Conservation (phyloP, 2,329 filamentous ascomycete genomes). For the Penicillium sp. region DNA sequence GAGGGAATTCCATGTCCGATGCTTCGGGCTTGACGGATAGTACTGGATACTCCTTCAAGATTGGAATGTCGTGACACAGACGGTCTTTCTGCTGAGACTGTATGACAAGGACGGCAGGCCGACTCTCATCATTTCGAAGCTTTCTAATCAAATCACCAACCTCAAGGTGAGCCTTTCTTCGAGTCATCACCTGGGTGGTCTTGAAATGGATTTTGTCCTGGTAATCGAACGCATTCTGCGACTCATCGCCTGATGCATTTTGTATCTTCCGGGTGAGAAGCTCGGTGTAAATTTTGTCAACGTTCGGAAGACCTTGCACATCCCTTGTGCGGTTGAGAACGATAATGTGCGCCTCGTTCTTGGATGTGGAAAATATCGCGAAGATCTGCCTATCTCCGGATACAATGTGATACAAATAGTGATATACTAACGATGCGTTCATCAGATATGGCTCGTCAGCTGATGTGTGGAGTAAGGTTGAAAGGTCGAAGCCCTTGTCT, state of each 20-base stretch:
- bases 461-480: slow-evolving; percentile 66
- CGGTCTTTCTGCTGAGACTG: slow-evolving; percentile 83
- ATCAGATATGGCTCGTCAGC: slow-evolving; percentile 73
- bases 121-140: slow-evolving; percentile 78
- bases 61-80: slow-evolving; percentile 79
- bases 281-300: slow-evolving; percentile 83
- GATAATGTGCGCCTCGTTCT: slow-evolving; percentile 77
- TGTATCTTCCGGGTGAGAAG: slow-evolving; percentile 62
- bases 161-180: slow-evolving; percentile 84
- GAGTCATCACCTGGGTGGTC: slow-evolving; percentile 81
- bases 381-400: slow-evolving; percentile 91
- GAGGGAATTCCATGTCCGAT: slow-evolving; percentile 81
- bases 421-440: slow-evolving; percentile 71
- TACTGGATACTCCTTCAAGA: slow-evolving; percentile 79
- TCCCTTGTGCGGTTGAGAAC: slow-evolving; percentile 83
- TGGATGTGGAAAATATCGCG: slow-evolving; percentile 82
- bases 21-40: slow-evolving; percentile 78
- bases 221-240: slow-evolving; percentile 82
- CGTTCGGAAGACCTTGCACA: slow-evolving; percentile 81
- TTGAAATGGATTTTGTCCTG: slow-evolving; percentile 84
- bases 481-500: slow-evolving; percentile 89
- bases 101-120: slow-evolving; percentile 79
- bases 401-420: slow-evolving; percentile 90
- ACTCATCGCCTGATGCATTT: slow-evolving; percentile 66
- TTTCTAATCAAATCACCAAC: slow-evolving; percentile 86